These are phyloP conservation scores for Cladosporium austrohemisphaericum DNA, from an alignment of 2,329 filamentous ascomycete genomes.

Conservation along the genomic window DNA sequence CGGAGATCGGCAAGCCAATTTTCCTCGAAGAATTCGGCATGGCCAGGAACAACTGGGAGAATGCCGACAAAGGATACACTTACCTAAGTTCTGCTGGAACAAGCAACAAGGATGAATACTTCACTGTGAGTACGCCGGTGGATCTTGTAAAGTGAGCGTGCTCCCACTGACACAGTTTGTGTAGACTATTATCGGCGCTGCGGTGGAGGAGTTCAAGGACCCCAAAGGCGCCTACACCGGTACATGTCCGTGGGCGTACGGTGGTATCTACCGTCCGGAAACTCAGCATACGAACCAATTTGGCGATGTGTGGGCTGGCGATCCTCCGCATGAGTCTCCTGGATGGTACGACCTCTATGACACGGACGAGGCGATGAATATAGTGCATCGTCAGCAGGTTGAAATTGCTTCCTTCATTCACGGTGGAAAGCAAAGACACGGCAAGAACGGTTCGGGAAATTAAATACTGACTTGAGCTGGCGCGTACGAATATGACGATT, in stretches of 20 bases:
- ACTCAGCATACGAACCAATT: conserved; percentile 37
- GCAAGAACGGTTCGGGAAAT: no score
- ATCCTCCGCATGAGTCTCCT: conserved; percentile 38
- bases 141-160: no score
- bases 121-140: conserved; percentile 26
- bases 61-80: conserved; percentile 34
- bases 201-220: conserved; percentile 34
- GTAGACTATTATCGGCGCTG: conserved; percentile 36
- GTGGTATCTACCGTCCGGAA: conserved; percentile 38
- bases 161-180: no score
- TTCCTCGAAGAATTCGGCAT: conserved; percentile 41
- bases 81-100: conserved; percentile 36
- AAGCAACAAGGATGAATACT: conserved; percentile 38
- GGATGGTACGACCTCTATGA: conserved; percentile 42
- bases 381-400: conserved; percentile 34
- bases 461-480: no score
- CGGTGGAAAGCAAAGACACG: not conserved
- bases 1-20: conserved; percentile 37
- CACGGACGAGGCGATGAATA: conserved; percentile 32
- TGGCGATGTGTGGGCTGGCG: conserved; percentile 40
- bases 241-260: conserved; percentile 39
- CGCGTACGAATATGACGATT: no score
- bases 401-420: conserved; percentile 22
- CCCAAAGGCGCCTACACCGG: conserved; percentile 35
- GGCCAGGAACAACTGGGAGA: conserved; percentile 40